A percentile compares a stretch with the other conserved stretches of the same genome.
phyloP scores from a whole-genome alignment of 2,329 filamentous ascomycete species.

The Fusarium duplospermum region DNA sequence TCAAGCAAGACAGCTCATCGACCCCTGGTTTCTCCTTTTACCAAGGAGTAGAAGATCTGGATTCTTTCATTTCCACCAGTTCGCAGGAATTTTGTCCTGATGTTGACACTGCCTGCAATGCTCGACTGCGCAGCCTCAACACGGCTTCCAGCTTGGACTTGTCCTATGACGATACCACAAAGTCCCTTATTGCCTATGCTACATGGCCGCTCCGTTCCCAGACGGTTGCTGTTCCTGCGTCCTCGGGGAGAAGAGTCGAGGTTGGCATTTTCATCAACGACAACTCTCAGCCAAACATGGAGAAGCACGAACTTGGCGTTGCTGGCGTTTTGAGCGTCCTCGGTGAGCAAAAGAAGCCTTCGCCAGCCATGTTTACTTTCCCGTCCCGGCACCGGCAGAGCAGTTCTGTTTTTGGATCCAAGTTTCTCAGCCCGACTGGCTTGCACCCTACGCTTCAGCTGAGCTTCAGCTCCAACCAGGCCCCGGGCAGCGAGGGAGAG shows the following conservation, averaged over 20 bases:
- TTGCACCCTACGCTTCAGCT: slow-evolving; percentile 86
- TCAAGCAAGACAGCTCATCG: slow-evolving; percentile 51
- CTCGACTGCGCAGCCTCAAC: slow-evolving; percentile 56
- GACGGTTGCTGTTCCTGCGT: slow-evolving; percentile 54
- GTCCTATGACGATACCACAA: slow-evolving; percentile 77
- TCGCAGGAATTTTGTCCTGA: slow-evolving; percentile 63
- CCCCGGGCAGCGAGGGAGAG: slow-evolving; percentile 63
- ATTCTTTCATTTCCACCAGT: slow-evolving; percentile 65
- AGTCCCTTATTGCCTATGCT: slow-evolving; percentile 72
- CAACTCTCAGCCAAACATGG: slow-evolving; percentile 68
- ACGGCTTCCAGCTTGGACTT: slow-evolving; percentile 77
- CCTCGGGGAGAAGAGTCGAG: slow-evolving; percentile 72
- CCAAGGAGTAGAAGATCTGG: slow-evolving; percentile 69
- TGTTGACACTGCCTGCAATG: slow-evolving; percentile 61
- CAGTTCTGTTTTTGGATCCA: slow-evolving; percentile 67
- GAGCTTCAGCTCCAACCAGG: slow-evolving; percentile 64
- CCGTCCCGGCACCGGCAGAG: slow-evolving; percentile 79
- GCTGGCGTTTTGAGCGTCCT: slow-evolving; percentile 83
- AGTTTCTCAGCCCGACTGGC: slow-evolving; percentile 78
- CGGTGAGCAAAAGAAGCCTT: slow-evolving; percentile 77
- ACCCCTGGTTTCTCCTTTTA: slow-evolving; percentile 75
- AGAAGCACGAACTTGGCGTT: slow-evolving; percentile 80
- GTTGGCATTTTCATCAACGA: slow-evolving; percentile 78
- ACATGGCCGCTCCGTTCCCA: slow-evolving; percentile 67
- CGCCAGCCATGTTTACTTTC: slow-evolving; percentile 84